A percentile compares a stretch with the other conserved stretches of the same genome.
phyloP scores from a whole-genome alignment of 306 rosid genomes.

The Quercus suber region DNA sequence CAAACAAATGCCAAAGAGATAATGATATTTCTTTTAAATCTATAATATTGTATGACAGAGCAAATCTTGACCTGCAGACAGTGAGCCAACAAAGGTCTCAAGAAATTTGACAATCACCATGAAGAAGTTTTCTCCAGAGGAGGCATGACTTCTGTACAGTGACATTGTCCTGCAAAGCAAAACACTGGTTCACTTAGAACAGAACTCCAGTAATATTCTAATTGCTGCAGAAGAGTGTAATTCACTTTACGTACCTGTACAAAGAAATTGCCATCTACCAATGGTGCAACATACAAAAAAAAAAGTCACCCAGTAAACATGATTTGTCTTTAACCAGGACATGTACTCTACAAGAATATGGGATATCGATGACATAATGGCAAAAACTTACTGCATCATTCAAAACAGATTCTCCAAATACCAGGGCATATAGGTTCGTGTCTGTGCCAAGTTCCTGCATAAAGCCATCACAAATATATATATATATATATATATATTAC shows the following conservation, averaged over 20 bases:
- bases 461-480: conserved; percentile 7
- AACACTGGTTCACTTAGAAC: conserved; percentile 17
- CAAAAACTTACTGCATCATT: conserved; percentile 84
- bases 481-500: background rate
- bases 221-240: conserved; percentile 1
- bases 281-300: conserved; percentile 21
- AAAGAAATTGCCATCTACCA: conserved; percentile 94
- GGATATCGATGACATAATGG: conserved; percentile 4
- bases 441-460: conserved; percentile 93
- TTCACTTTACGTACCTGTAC: conserved; percentile 68
- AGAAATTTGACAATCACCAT: conserved; percentile 86
- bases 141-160: conserved; percentile 55
- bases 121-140: conserved; percentile 69
- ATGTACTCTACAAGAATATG: conserved; percentile 17
- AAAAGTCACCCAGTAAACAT: conserved; percentile 20
- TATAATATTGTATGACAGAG: background rate
- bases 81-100: conserved; percentile 95
- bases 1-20: background rate
- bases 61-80: conserved; percentile 79
- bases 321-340: conserved; percentile 21
- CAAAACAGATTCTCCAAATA: conserved; percentile 97
- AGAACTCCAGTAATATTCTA: conserved; percentile 21
- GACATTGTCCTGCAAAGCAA: conserved; percentile 79
- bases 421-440: conserved; percentile 90
- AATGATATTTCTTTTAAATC: background rate